Conservation (phyloP, 768 basidiomycete species). For the Kwoniella botswanensis region DNA sequence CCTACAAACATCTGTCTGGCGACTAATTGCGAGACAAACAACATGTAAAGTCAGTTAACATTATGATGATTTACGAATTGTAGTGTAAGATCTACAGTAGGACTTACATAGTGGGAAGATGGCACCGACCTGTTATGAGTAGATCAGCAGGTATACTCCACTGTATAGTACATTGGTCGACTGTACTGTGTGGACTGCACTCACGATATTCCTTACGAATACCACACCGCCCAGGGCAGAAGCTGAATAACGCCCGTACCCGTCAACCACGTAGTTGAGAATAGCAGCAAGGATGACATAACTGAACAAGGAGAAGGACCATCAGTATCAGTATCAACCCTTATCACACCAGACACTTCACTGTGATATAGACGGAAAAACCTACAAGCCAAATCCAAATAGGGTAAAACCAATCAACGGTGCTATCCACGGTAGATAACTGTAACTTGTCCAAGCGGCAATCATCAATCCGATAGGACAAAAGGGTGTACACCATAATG, state of each 20-base stretch:
- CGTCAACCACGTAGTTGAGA: slow-evolving; percentile 46
- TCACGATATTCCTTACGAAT: slow-evolving; percentile 43
- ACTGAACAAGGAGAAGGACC: not conserved
- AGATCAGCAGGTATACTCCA: not conserved
- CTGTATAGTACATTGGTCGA: too few relatives aligned
- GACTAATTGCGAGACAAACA: slow-evolving; percentile 14
- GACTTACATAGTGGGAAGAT: slow-evolving; percentile 43
- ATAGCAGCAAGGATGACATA: slow-evolving; percentile 45
- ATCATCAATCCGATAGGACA: slow-evolving; percentile 45
- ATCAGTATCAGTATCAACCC: not conserved
- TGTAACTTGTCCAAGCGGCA: slow-evolving; percentile 46
- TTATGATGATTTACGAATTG: not conserved
- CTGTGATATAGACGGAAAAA: not conserved
- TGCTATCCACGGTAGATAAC: slow-evolving; percentile 36
- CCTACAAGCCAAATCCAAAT: slow-evolving; percentile 48
- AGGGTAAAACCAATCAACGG: slow-evolving; percentile 47
- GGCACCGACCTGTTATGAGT: slow-evolving; percentile 30
- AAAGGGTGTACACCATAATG: slow-evolving; percentile 41
- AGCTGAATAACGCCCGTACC: slow-evolving; percentile 47
- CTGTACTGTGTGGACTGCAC: not conserved
- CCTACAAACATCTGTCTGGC: slow-evolving; percentile 45
- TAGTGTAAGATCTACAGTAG: not conserved
- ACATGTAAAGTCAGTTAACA: not conserved
- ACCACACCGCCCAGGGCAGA: slow-evolving; percentile 41
- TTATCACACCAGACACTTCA: not conserved